These are phyloP conservation scores for Hericium erinaceus DNA, from an alignment of 768 basidiomycete species.

Conservation along the genomic window DNA sequence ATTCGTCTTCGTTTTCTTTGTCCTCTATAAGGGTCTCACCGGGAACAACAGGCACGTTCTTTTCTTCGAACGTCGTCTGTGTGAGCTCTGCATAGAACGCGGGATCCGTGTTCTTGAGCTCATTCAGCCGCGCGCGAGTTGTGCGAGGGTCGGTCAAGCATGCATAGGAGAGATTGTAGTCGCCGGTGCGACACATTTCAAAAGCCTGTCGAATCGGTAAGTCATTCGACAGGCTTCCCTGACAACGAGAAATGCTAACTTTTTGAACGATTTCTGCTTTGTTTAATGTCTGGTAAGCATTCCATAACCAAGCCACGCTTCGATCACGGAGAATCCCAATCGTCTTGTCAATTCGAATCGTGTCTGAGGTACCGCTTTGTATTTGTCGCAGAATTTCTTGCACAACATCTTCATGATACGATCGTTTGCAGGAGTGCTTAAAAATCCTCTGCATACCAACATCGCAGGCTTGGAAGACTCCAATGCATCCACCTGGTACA, in stretches of 20 bases:
- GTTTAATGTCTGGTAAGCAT: constrained; percentile 22
- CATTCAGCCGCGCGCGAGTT: not conserved
- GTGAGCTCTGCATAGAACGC: not conserved
- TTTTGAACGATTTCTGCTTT: constrained; percentile 21
- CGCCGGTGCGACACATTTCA: not conserved
- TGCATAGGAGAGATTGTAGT: not conserved
- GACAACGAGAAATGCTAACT: too few species aligned
- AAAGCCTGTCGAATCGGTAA: too few species aligned
- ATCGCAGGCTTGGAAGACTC: constrained; percentile 16
- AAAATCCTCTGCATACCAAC: constrained; percentile 24
- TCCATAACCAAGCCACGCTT: constrained; percentile 22
- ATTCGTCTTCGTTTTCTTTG: not conserved
- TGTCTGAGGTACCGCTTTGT: constrained; percentile 7
- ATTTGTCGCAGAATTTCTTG: constrained; percentile 20
- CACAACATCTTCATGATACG: constrained; percentile 28
- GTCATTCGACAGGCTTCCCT: too few species aligned
- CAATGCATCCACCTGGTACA: constrained; percentile 16
- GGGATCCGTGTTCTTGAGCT: not conserved
- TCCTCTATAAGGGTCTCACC: not conserved
- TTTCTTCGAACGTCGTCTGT: not conserved
- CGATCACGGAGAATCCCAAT: too few species aligned
- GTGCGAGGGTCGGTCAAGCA: not conserved
- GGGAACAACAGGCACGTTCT: not conserved
- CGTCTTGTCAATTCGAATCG: too few species aligned
- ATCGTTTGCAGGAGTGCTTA: constrained; percentile 25